These are phyloP conservation scores for Inga leiocalycina DNA, from an alignment of 306 rosid species.

Conservation along the genomic window DNA sequence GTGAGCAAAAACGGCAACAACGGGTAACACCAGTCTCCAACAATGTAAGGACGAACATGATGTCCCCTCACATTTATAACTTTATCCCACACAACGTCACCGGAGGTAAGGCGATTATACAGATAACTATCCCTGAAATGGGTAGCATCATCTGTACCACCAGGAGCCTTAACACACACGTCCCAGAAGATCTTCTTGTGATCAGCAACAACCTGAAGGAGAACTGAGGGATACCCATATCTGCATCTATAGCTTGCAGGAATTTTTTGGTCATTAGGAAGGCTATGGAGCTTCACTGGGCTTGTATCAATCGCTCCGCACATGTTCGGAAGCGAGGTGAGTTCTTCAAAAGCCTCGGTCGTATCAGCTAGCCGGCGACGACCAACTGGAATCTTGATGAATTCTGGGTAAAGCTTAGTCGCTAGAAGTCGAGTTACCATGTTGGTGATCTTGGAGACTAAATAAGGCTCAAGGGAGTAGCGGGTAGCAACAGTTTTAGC, in stretches of 20 bases:
- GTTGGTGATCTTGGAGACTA: conserved; percentile 89
- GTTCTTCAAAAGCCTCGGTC: conserved; percentile 80
- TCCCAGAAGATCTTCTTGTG: conserved; percentile 95
- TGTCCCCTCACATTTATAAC: conserved; percentile 64
- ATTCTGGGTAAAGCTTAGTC: conserved; percentile 86
- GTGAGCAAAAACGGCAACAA: conserved; percentile 71
- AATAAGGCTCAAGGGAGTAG: conserved; percentile 93
- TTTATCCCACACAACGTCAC: conserved; percentile 80
- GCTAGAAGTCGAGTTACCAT: conserved; percentile 93
- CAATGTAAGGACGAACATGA: conserved; percentile 77
- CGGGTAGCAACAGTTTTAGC: conserved; percentile 70
- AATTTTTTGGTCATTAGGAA: conserved; percentile 40
- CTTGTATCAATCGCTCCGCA: conserved; percentile 87
- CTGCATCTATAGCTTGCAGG: conserved; percentile 55
- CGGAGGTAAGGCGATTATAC: conserved; percentile 67
- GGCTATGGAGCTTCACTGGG: conserved; percentile 57
- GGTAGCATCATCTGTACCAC: conserved; percentile 73
- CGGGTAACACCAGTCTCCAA: conserved; percentile 93
- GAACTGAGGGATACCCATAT: conserved; percentile 66
- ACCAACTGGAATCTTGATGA: conserved; percentile 80
- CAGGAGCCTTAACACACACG: conserved; percentile 85
- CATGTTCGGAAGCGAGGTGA: conserved; percentile 88
- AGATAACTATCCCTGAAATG: conserved; percentile 80
- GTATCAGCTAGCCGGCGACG: conserved; percentile 74
- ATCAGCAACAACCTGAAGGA: conserved; percentile 87